Evolutionary conservation across 768 basidiomycete genomes (phyloP), one percentile per base, ranked within the genome.

Genomic region (Tylopilus balloui): DNA sequence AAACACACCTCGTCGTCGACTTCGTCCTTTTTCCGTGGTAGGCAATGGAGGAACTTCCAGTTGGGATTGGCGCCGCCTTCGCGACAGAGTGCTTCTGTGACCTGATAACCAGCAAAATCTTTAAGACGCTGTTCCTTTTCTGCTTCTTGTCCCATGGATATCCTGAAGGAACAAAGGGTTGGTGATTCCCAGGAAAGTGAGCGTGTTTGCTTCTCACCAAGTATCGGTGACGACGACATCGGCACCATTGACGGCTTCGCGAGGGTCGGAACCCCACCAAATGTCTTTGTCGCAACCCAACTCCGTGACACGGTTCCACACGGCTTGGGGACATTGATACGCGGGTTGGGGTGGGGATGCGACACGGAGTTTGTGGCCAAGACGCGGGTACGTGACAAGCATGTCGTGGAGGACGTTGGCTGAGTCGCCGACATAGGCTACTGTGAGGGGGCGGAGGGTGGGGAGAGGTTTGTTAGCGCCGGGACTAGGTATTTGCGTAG

Each of bases 191-290:
- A 7, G 23, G 7, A 11, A 17, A 12, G 24, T 4, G 21, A 3
- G 6, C 12, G 14, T 12, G 15, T 10, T 21, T 20, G 15, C 36
- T 39, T 64, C 76, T 49, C 51, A 91, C 92, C 95, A 99, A 4
- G 96, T 99, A 67, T 99, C 96, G 2, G 96, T 99, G 11, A 96
- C 80, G 40, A 97, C 88, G n/a, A 97, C 81, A 61, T 97, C 91
- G 7, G 96, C 96, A 37, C 82, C 85, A 4, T 83, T 67, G 7
- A 97, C 88, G 0, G 96, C 96, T 64, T 93, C 90, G 43, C 75
- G 77, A 1, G 95, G 94, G 57, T 91, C 86, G 10, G 65, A 71
- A 24, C 79, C 79, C 89, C 88, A 90, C 71, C 72, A 77, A 40
- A 91, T 88, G 42, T 70, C 67, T 58, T 83, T 77, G 53, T 89